These are phyloP conservation scores for Cryphonectria japonica DNA, from an alignment of 2,329 filamentous ascomycete genomes.

Conservation along the genomic window DNA sequence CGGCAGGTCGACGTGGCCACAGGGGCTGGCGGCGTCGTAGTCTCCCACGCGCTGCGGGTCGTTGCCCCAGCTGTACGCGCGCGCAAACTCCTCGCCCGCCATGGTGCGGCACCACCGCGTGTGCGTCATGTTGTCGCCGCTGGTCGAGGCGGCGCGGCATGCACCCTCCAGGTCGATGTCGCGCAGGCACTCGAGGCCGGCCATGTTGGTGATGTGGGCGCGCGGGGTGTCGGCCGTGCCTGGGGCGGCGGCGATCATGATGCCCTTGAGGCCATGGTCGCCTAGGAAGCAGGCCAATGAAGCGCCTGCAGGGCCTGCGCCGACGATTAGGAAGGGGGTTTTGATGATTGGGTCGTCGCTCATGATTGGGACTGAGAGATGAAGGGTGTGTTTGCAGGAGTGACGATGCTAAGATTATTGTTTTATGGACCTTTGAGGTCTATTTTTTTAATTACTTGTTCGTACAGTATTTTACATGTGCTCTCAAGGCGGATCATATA, in stretches of 20 bases:
- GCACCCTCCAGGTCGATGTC: slow-evolving; percentile 54
- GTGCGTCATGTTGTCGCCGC: slow-evolving; percentile 49
- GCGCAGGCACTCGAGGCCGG: slow-evolving; percentile 58
- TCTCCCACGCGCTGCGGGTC: slow-evolving; percentile 50
- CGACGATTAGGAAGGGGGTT: slow-evolving; percentile 34
- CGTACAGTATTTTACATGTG: not conserved
- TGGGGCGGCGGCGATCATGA: slow-evolving; percentile 54
- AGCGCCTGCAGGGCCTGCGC: slow-evolving; percentile 56
- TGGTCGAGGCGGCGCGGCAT: slow-evolving; percentile 41
- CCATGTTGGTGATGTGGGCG: slow-evolving; percentile 65
- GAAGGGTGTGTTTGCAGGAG: not conserved
- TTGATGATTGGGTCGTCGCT: slow-evolving; percentile 17
- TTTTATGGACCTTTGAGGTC: not conserved
- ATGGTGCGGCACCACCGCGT: slow-evolving; percentile 58
- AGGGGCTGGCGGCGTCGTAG: slow-evolving; percentile 50
- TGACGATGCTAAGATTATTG: not conserved
- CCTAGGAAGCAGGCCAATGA: slow-evolving; percentile 56
- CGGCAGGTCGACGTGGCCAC: slow-evolving; percentile 49
- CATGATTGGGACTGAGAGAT: slow-evolving; percentile 1
- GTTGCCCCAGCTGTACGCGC: slow-evolving; percentile 56
- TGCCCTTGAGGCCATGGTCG: slow-evolving; percentile 50
- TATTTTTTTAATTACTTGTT: not conserved
- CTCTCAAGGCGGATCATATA: not conserved
- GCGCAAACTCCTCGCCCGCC: slow-evolving; percentile 55
- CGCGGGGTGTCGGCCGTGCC: slow-evolving; percentile 60